These are phyloP conservation scores for Apiospora malaysiana DNA, from an alignment of 2,329 filamentous ascomycete species.

Conservation along the genomic window DNA sequence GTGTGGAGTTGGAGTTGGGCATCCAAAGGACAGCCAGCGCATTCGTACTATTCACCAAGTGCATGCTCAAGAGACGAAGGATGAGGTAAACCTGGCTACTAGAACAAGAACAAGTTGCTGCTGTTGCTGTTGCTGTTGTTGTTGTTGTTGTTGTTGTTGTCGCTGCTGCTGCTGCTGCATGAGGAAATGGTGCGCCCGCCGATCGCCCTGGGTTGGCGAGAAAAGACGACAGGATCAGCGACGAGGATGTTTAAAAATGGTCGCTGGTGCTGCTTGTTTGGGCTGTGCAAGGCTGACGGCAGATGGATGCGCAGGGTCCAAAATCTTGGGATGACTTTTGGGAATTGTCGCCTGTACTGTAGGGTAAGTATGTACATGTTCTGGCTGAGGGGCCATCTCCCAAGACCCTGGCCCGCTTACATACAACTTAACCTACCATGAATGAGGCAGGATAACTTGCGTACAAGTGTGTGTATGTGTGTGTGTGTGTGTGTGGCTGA, in stretches of 20 bases:
- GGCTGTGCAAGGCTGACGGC: constrained; percentile 8
- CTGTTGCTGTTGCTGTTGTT: neutral
- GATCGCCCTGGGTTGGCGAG: neutral
- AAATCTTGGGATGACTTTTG: constrained; percentile 7
- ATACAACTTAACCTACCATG: too few species aligned
- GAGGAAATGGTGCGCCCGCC: constrained; percentile 6
- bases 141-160: neutral
- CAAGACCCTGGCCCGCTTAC: neutral
- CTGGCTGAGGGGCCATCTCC: neutral
- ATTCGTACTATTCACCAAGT: too few species aligned
- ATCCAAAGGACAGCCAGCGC: neutral
- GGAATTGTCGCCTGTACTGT: too few species aligned
- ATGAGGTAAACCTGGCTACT: too few species aligned
- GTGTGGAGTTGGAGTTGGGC: constrained; percentile 3
- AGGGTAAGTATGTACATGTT: too few species aligned
- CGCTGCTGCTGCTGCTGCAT: neutral
- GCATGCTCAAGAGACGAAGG: too few species aligned
- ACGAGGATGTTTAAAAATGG: neutral
- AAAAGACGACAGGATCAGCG: constrained; percentile 3
- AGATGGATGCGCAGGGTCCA: neutral
- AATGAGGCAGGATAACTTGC: neutral
- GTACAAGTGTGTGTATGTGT: neutral
- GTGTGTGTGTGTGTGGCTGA: neutral
- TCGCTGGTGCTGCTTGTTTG: neutral
- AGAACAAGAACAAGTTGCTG: too few species aligned